Conservation (phyloP, 2,329 filamentous ascomycete genomes). For the Graphilbum sp. region DNA sequence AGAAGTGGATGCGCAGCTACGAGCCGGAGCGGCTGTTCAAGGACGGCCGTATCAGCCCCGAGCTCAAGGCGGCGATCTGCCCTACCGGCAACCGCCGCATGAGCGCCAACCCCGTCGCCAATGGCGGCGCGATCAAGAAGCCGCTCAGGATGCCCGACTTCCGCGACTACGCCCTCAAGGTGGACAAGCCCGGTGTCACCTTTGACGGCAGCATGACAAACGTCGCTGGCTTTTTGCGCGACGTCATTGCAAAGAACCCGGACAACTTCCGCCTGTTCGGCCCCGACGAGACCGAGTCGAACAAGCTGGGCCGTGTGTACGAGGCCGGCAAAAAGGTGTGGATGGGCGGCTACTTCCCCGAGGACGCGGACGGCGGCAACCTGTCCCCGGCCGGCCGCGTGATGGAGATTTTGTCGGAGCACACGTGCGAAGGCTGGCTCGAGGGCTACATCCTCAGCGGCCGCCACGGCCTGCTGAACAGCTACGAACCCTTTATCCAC, state of each 20-base stretch:
- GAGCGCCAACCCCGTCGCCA: slow-evolving; percentile 62
- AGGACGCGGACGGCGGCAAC: slow-evolving; percentile 61
- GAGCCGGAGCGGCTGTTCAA: slow-evolving; percentile 57
- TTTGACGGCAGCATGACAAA: slow-evolving; percentile 50
- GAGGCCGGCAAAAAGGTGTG: slow-evolving; percentile 64
- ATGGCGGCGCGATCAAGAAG: slow-evolving; percentile 51
- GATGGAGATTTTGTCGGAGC: slow-evolving; percentile 75
- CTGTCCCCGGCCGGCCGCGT: slow-evolving; percentile 51
- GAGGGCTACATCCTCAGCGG: slow-evolving; percentile 65
- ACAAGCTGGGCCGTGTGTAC: slow-evolving; percentile 59
- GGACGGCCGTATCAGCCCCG: slow-evolving; percentile 43
- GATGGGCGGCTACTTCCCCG: slow-evolving; percentile 63
- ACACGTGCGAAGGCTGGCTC: slow-evolving; percentile 66
- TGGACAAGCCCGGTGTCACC: slow-evolving; percentile 42
- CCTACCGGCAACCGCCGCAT: slow-evolving; percentile 52
- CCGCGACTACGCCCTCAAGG: slow-evolving; percentile 45
- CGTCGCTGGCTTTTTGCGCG: slow-evolving; percentile 50
- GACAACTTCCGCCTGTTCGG: slow-evolving; percentile 61
- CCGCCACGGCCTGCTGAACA: slow-evolving; percentile 61
- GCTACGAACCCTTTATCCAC: slow-evolving; percentile 70
- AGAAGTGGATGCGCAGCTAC: slow-evolving; percentile 65
- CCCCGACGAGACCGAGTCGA: slow-evolving; percentile 68
- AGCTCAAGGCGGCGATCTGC: slow-evolving; percentile 46
- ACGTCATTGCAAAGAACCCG: slow-evolving; percentile 48
- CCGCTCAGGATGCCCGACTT: slow-evolving; percentile 57